Evolutionary conservation across 1,139 yeast genomes (phyloP), one percentile per base, ranked within the genome.

Genomic region (Zygoascus meyerae): DNA sequence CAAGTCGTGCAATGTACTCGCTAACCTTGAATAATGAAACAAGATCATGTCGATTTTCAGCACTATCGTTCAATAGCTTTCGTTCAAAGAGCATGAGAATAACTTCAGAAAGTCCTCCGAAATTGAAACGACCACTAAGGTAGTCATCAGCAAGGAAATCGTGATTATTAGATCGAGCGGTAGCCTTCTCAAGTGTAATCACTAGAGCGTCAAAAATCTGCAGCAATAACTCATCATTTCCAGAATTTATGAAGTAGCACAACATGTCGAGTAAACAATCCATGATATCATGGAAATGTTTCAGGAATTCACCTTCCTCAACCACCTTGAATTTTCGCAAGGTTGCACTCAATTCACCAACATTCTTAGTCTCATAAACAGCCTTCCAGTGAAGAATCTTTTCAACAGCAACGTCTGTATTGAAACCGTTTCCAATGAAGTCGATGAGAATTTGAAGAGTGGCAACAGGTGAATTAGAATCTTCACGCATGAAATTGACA

Each of bases 391-490:
- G 75, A 55, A 83, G 65, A 47, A 86, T 69, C 45, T 74, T 73
- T 45, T 77, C 80, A 52, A 83, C 72, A 3, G 83, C 69, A 17
- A 68, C 54, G 54, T 83, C 89, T 15, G 80, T 69, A 58, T 84
- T 85, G 66, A 71, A 83, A 12, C 71, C 66, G 55, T 77, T 81
- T 28, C 96, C 95, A 49, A 82, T 79, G 61, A 85, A 86, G 49
- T 78, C 81, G 1, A 86, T 71, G 33, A 76, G 70, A 16, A 84
- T 47, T 33, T 53, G 53, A 11, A 61, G 51, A 14, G 56, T 58
- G 26, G 60, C 65, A 18, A 56, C 54, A 8, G 43, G 42, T 15
- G 48, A 52, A 37, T 46, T 50, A 30, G 26, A 35, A 28, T 55
- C 55, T 31, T 59, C 59, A 10, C 59, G 47, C 36, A 52, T 46